These are phyloP conservation scores for Digitaria exilis DNA, from an alignment of 202 grass and related monocot genomes.

Conservation along the genomic window DNA sequence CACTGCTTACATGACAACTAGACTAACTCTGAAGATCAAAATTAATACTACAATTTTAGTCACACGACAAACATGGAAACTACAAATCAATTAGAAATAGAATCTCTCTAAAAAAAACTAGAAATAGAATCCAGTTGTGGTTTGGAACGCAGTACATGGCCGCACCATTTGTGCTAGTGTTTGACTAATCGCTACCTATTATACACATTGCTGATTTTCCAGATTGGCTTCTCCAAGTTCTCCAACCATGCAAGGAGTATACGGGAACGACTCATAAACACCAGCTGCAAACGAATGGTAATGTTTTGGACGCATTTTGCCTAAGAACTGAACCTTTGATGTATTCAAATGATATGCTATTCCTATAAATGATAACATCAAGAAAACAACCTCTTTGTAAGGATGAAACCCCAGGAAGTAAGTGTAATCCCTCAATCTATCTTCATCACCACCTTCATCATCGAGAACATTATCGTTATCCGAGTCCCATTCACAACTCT, in stretches of 20 bases:
- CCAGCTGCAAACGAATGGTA: not conserved
- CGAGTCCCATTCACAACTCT: not conserved
- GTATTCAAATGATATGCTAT: constrained; percentile 2
- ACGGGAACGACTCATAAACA: not conserved
- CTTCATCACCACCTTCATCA: not conserved
- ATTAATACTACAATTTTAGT: too few relatives aligned
- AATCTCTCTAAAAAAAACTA: too few relatives aligned
- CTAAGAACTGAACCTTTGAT: constrained; percentile 5
- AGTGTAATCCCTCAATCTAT: not conserved
- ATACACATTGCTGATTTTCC: too few relatives aligned
- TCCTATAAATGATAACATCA: not conserved
- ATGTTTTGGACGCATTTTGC: not conserved
- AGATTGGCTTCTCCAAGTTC: too few relatives aligned
- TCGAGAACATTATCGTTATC: not conserved
- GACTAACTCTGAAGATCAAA: too few relatives aligned
- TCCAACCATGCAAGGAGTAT: constrained; percentile 1
- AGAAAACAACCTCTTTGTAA: constrained; percentile 5
- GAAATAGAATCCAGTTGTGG: too few relatives aligned
- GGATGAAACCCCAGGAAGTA: not conserved
- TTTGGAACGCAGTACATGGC: too few relatives aligned
- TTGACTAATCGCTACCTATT: too few relatives aligned
- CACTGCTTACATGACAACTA: too few relatives aligned
- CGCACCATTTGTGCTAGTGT: too few relatives aligned
- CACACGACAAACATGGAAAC: too few relatives aligned
- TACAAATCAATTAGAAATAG: too few relatives aligned